These are phyloP conservation scores for Pyricularia sp. DNA, from an alignment of 2,329 filamentous ascomycete species.

Conservation along the genomic window DNA sequence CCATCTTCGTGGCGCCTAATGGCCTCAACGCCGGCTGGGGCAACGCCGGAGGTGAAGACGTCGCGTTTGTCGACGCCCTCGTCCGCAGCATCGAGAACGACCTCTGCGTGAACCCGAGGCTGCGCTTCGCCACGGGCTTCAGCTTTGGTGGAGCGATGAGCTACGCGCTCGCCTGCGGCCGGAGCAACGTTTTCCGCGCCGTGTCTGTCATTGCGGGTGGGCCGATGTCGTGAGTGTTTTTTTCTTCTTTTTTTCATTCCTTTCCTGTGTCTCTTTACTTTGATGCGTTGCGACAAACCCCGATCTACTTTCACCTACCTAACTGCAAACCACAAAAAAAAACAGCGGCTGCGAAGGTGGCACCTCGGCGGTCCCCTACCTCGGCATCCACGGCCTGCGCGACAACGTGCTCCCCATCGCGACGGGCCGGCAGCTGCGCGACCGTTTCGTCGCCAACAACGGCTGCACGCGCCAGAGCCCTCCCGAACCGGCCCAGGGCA, in stretches of 20 bases:
- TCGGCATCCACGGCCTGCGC: slow-evolving; percentile 9
- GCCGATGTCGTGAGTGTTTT: background rate
- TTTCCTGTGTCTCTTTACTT: background rate
- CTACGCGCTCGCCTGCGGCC: slow-evolving; percentile 30
- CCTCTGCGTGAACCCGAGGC: slow-evolving; percentile 30
- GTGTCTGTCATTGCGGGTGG: slow-evolving; percentile 13
- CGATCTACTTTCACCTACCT: no score
- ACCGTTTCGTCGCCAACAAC: slow-evolving; percentile 27
- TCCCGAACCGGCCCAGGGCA: slow-evolving; percentile 4
- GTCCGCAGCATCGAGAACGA: slow-evolving; percentile 24
- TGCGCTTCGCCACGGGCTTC: slow-evolving; percentile 33
- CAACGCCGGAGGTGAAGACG: slow-evolving; percentile 30
- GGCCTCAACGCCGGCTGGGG: no score
- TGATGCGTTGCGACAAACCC: no score
- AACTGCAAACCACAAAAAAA: no score
- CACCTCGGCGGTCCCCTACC: background rate
- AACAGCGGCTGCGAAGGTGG: slow-evolving; percentile 3
- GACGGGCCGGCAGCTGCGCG: slow-evolving; percentile 21
- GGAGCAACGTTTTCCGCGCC: slow-evolving; percentile 25
- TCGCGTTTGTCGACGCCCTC: slow-evolving; percentile 29
- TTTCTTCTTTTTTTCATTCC: background rate
- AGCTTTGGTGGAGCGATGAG: slow-evolving; percentile 34
- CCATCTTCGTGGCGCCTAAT: no score
- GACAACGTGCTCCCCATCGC: slow-evolving; percentile 22
- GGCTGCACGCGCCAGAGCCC: slow-evolving; percentile 16